Evolutionary conservation across 768 basidiomycete genomes (phyloP).

Genomic region (Lentinula sp.): DNA sequence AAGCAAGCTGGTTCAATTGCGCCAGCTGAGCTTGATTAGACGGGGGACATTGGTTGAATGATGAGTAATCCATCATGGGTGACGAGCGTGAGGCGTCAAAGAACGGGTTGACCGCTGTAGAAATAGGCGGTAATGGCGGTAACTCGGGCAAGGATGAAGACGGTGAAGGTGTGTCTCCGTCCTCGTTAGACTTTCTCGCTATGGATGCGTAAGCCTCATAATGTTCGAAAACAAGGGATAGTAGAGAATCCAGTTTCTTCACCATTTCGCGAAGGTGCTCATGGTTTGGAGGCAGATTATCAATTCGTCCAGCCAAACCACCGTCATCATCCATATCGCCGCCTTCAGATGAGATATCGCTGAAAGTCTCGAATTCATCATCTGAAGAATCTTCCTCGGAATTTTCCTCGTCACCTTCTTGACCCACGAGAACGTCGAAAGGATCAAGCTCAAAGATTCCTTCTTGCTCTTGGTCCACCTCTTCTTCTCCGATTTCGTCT

Average conservation of each 20-base stretch:
- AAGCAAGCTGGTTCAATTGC: slow-evolving; percentile 7
- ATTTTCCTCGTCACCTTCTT: slow-evolving; percentile 59
- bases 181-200: slow-evolving; percentile 10
- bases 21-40: slow-evolving; percentile 4
- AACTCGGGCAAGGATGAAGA: slow-evolving; percentile 26
- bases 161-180: slow-evolving; percentile 9
- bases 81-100: slow-evolving; percentile 7
- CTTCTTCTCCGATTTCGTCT: slow-evolving; percentile 81
- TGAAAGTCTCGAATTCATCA: slow-evolving; percentile 49
- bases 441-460: slow-evolving; percentile 75
- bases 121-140: slow-evolving; percentile 22
- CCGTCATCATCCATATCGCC: slow-evolving; percentile 40
- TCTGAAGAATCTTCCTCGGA: slow-evolving; percentile 41
- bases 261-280: slow-evolving; percentile 82
- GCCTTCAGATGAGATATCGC: slow-evolving; percentile 73
- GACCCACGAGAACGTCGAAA: slow-evolving; percentile 78
- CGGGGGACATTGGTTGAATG: background rate
- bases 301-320: slow-evolving; percentile 16
- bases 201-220: slow-evolving; percentile 46
- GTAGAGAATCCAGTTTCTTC: slow-evolving; percentile 84
- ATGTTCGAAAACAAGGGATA: slow-evolving; percentile 82
- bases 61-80: background rate
- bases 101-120: slow-evolving; percentile 12
- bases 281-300: slow-evolving; percentile 49
- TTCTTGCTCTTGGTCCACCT: slow-evolving; percentile 45